Base-by-base conservation (phyloP, 2,329 filamentous ascomycete species). In the Fusarium nematophilum region DNA sequence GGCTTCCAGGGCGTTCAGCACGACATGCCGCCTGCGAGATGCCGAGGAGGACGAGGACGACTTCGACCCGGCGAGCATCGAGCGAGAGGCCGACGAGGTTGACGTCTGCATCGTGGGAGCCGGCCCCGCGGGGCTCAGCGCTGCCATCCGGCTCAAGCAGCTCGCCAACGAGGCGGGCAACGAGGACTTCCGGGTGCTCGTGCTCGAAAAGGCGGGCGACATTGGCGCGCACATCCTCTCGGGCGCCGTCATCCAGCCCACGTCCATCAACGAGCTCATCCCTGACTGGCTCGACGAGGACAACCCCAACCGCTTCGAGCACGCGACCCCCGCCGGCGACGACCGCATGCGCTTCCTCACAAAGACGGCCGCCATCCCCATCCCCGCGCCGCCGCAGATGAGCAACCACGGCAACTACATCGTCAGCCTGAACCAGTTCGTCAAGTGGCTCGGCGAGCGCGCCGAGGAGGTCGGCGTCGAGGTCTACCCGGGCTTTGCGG, bases 381-480 rank as follows among this genome's bases (percentile, higher is more conserved):
- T 98, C 47, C 95, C 94, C 1, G 87, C 89, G 10, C 95, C 95
- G 37, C 95, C 95, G 26, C 95, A 98, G 79, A 99, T 99, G 95
- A 87, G 93, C 81, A 99, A 99, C 75, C 86, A 96, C 70, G 95
- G 95, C 66, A 99, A 99, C 78, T 98, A 96, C 76, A 99, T 99
- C 66, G 88, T 99, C 71, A 96, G 92, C 72, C 79, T 99, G 70
- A 98, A 96, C 76, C 92, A 98, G 76, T 90, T 99, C 71, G 90
- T 91, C 53, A 96, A 94, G 77, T 99, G 95, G 95, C 83, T 99
- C 3, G 93, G 92, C 42, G 95, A 98, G 74, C 87, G 94, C 40
- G 95, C 95, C n/a, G 95, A 99, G 77, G 95, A 98, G 78, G 73
- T 96, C 25, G 95, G 95, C 26, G 95, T 99, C 23, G 95, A 99